Base-by-base conservation (phyloP, 768 basidiomycete species). In the Lanmaoa pseudosensibilis region DNA sequence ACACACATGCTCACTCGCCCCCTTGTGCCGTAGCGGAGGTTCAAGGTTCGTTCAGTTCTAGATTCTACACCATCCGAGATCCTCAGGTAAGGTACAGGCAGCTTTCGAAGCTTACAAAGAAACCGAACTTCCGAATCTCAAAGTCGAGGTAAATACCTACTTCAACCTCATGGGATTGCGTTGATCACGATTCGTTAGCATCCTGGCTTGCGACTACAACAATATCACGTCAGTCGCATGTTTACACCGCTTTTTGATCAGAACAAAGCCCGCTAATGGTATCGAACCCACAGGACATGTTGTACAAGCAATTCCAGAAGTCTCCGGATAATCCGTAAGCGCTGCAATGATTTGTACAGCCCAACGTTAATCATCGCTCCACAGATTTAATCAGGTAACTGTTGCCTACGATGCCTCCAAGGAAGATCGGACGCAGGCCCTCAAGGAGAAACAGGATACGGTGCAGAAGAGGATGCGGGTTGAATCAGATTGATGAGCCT, bases 261-360 rank as follows among this genome's bases (percentile, higher is more conserved):
- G 21, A 52, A 44, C 43, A 30, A 25, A 19, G 34, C 27, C 15
- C 25, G 23, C 49, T 69, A 15, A 61, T 19, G 27, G 11, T 50
- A 38, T 50, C 34, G 15, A 21, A 8, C 34, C 9, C 52, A 60
- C 68, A 93, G 84, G 94, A 98, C 57, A 74, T 94, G 47, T 75
- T 97, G 46, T 88, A 83, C 83, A 97, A 96, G 74, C 86, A 92
- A 71, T 98, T 98, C 85, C 92, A 97, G 73, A 98, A 97, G 73
- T 87, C 91, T 2, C 92, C 94, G 0, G 94, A 97, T 59, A 97
- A 97, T 73, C 91, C 94, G 94, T 95, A 74, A 68, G 88, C 36
- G 5, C 15, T 19, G 37, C 5, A 23, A 46, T 39, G 18, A 33
- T 48, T 43, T 54, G 48, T 53, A 62, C 46, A 25, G 60, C 54